Evolutionary conservation across 768 basidiomycete species (phyloP).

Genomic region (Phlebiopsis flavidoalba): DNA sequence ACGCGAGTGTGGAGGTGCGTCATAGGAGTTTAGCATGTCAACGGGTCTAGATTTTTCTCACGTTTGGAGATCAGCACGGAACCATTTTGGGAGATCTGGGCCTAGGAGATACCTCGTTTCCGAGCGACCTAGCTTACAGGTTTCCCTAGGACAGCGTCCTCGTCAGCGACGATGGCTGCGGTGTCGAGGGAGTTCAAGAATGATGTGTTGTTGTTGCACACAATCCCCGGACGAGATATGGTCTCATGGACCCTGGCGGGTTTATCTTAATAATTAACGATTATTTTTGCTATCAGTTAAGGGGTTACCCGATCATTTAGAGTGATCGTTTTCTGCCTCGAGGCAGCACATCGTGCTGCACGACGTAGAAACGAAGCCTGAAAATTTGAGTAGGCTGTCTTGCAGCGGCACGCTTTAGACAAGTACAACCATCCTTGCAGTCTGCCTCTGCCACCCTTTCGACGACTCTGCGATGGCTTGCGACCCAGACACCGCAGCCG

Average conservation of each 20-base stretch:
- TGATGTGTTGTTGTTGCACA: neutral
- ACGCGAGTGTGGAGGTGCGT: constrained; percentile 2
- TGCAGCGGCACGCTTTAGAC: constrained; percentile 18
- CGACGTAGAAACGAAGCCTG: constrained; percentile 24
- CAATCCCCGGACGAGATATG: neutral
- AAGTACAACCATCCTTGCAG: constrained; percentile 15
- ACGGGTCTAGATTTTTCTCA: neutral
- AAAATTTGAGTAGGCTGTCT: constrained; percentile 13
- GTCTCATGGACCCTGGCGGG: neutral
- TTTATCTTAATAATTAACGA: neutral
- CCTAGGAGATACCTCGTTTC: neutral
- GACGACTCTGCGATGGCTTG: constrained; percentile 17
- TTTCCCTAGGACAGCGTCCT: neutral
- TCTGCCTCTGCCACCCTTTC: constrained; percentile 13
- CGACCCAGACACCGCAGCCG: constrained; percentile 21
- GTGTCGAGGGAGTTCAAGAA: neutral
- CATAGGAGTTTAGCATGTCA: constrained; percentile 1
- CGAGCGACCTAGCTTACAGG: neutral
- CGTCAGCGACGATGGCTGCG: neutral
- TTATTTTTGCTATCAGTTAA: constrained; percentile 7
- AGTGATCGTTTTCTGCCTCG: constrained; percentile 22
- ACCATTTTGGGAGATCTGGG: neutral
- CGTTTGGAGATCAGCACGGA: constrained; percentile 3
- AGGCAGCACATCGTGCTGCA: constrained; percentile 22
- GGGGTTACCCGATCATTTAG: constrained; percentile 13